phyloP scores from a whole-genome alignment of 129 eudicot genomes.

The Arctium minus region DNA sequence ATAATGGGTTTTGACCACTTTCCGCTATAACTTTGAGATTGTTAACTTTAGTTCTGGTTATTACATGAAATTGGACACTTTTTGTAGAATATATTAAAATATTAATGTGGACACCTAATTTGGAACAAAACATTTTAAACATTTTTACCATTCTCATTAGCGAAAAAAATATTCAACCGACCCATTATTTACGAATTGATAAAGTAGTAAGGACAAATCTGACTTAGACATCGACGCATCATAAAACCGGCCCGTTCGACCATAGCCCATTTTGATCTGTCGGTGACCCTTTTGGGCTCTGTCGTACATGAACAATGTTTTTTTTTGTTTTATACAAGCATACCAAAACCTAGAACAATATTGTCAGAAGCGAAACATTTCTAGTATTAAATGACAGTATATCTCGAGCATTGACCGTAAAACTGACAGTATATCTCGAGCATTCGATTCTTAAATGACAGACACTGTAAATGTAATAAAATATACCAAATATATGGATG shows the following conservation, averaged over 20 bases:
- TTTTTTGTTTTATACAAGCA: background rate
- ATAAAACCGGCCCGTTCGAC: background rate
- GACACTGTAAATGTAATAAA: background rate
- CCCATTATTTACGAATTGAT: background rate
- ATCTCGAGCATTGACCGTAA: slow-evolving; percentile 5
- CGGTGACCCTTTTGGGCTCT: background rate
- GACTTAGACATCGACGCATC: background rate
- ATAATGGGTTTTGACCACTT: too few species aligned
- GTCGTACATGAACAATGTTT: background rate
- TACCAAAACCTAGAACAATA: background rate
- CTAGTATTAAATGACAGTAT: background rate
- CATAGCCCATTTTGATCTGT: background rate
- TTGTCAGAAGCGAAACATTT: background rate
- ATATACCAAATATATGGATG: background rate
- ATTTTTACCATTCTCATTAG: background rate
- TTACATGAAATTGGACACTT: too few species aligned
- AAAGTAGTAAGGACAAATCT: background rate
- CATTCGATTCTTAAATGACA: background rate
- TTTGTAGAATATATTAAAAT: too few species aligned
- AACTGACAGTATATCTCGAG: background rate
- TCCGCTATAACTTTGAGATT: too few species aligned
- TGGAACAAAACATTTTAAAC: background rate
- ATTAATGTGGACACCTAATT: too few species aligned
- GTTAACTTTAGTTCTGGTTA: too few species aligned
- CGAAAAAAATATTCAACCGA: background rate